A percentile compares a stretch with the other conserved stretches of the same genome.
Conservation (phyloP, 2,329 filamentous ascomycete species). For the Didymella lethalis region DNA sequence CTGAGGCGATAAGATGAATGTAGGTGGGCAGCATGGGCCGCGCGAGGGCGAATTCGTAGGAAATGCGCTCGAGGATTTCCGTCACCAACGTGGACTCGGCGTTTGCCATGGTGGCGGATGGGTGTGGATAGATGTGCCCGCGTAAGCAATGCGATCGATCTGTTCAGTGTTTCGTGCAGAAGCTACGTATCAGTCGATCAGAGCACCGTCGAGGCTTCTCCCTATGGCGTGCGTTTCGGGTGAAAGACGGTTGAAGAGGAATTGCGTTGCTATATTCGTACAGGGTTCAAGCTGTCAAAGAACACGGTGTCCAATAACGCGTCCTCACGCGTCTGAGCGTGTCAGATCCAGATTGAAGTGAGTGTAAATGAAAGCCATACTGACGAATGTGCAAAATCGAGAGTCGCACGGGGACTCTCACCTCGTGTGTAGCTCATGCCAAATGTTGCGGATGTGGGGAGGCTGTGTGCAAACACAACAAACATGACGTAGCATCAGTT, state of each 20-base stretch:
- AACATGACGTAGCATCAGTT: constrained; percentile 11
- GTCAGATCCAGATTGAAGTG: not conserved
- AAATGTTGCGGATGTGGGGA: constrained; percentile 8
- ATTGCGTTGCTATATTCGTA: not conserved
- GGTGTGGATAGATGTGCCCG: not conserved
- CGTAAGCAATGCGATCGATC: not conserved
- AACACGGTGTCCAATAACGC: constrained; percentile 15
- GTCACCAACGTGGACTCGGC: constrained; percentile 41
- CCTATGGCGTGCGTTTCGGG: not conserved
- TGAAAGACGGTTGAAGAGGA: not conserved
- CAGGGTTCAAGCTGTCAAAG: constrained; percentile 5
- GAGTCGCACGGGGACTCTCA: too few relatives aligned
- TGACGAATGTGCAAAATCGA: too few relatives aligned
- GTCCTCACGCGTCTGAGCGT: not conserved
- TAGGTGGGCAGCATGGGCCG: constrained; percentile 62
- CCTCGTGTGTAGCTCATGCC: not conserved
- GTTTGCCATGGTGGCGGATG: constrained; percentile 37
- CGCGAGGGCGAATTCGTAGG: constrained; percentile 55
- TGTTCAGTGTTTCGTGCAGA: not conserved
- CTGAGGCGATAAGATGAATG: constrained; percentile 69
- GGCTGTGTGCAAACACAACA: constrained; percentile 13
- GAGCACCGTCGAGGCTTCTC: not conserved
- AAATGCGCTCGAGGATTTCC: constrained; percentile 40
- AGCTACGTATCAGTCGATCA: not conserved
- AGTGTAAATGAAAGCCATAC: not conserved